phyloP scores from a whole-genome alignment of 2,329 filamentous ascomycete genomes.

The Ciborinia camelliae region DNA sequence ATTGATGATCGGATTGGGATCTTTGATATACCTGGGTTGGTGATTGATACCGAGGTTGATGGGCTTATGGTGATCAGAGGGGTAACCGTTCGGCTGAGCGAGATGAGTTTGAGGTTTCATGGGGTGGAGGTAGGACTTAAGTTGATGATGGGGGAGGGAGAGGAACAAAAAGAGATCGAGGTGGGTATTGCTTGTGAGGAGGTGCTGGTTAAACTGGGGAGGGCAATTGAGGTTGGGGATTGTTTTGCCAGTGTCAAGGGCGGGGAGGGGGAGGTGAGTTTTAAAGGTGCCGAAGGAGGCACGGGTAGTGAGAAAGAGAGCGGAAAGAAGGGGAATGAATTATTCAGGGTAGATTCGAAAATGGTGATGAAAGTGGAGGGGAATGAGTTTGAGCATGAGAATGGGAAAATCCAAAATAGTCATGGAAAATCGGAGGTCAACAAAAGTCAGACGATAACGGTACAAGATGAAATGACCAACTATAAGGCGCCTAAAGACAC shows the following conservation, averaged over 20 bases:
- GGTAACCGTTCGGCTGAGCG: conserved; percentile 49
- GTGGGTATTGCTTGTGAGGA: conserved; percentile 50
- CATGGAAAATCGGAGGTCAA: conserved; percentile 23
- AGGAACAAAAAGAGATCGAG: conserved; percentile 47
- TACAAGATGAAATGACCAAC: conserved; percentile 40
- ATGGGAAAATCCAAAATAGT: conserved; percentile 2
- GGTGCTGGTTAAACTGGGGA: conserved; percentile 47
- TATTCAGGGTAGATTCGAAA: conserved; percentile 45
- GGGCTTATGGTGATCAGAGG: conserved; percentile 52
- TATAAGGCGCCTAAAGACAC: conserved; percentile 40
- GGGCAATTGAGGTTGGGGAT: conserved; percentile 49
- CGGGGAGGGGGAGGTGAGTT: conserved; percentile 38
- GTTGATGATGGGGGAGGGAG: conserved; percentile 43
- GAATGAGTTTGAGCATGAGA: conserved; percentile 24
- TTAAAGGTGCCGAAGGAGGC: background rate
- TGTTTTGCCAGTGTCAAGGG: conserved; percentile 52
- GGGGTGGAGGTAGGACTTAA: conserved; percentile 53
- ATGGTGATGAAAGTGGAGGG: conserved; percentile 44
- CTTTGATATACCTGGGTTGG: conserved; percentile 44
- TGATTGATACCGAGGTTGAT: conserved; percentile 52
- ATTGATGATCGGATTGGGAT: conserved; percentile 49
- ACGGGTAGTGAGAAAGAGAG: background rate
- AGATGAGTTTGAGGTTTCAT: conserved; percentile 48
- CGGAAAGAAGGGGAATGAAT: conserved; percentile 40
- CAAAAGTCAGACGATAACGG: background rate